Conservation (phyloP, 257 asterid species). For the Haberlea rhodopensis region DNA sequence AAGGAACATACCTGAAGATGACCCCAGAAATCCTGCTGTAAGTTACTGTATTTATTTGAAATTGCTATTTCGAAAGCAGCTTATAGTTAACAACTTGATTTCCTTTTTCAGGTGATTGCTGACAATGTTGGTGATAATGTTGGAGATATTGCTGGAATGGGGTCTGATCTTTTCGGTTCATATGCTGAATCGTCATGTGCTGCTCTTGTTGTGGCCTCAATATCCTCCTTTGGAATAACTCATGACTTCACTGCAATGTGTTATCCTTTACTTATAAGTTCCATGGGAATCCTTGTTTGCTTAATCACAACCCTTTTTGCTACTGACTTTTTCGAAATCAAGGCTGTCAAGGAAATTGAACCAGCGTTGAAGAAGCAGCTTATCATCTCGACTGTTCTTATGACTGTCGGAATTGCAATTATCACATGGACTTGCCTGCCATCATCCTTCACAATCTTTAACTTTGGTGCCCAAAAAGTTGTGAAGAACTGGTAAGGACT, state of each 20-base stretch:
- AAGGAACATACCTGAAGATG: conserved; percentile 59
- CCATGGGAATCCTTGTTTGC: conserved; percentile 84
- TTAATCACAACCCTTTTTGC: conserved; percentile 75
- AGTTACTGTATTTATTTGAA: conserved; percentile 17
- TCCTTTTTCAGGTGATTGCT: conserved; percentile 70
- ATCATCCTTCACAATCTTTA: conserved; percentile 71
- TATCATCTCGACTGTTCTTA: conserved; percentile 73
- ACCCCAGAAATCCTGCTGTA: conserved; percentile 63
- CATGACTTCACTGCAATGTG: conserved; percentile 86
- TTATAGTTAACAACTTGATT: conserved; percentile 6
- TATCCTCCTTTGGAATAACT: conserved; percentile 54
- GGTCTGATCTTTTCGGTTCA: conserved; percentile 68
- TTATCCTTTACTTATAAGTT: conserved; percentile 75
- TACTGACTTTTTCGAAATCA: conserved; percentile 55
- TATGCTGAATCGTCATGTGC: conserved; percentile 70
- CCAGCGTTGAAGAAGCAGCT: conserved; percentile 73
- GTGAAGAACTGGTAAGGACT: conserved; percentile 57
- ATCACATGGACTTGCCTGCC: conserved; percentile 79
- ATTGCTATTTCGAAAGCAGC: conserved; percentile 8
- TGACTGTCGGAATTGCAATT: conserved; percentile 72
- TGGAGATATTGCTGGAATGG: conserved; percentile 97
- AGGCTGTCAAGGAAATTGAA: conserved; percentile 54
- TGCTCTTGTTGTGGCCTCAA: conserved; percentile 72
- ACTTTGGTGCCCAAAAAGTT: conserved; percentile 70
- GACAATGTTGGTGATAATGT: conserved; percentile 95